Base-by-base conservation (phyloP, 805 yeast genomes). In the Pichia cephalocereana region DNA sequence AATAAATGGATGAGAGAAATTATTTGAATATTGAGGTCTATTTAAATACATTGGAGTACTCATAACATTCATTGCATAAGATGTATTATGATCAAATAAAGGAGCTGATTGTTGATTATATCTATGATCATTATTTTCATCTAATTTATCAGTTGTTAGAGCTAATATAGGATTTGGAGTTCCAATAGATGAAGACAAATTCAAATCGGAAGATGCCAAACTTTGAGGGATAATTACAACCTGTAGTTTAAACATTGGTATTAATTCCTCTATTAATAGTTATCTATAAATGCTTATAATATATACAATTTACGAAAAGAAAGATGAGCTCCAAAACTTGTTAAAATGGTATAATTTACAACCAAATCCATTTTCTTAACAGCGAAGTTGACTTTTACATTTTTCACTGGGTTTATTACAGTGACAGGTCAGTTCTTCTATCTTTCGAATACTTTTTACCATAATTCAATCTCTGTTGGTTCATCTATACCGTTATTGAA, bases 401-500 rank as follows among this genome's bases (percentile, higher is more conserved):
- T 23, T 23, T 6, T 1, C 26, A 23, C n/a, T n/a, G n/a, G n/a
- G n/a, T n/a, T 23, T 23, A 23, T 23, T 6, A 5, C 6, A 23
- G 26, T 23, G 26, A 23, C 26, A 23, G 6, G 7, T 23, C 26
- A 4, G 26, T 23, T 23, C 26, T 23, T 23, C 6, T 23, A 23
- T 5, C 26, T 23, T 23, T 23, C 26, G 3, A 15, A 5, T 40
- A 12, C 17, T 6, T 5, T 23, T 15, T 40, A 12, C 17, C 34
- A 30, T 10, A 9, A 7, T 30, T 10, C 14, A 30, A 9, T 10
- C 19, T 36, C 34, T 8, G n/a, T 31, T 30, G 10, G 32, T 12
- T 30, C 32, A 8, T 46, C 56, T 5, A 49, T 45, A 8, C 59
- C 60, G 46, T 55, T 57, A 38, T 56, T 61, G 41, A 59, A 58